Base-by-base conservation (phyloP, 1,139 yeast species). In the Sugiyamaella sp. region DNA sequence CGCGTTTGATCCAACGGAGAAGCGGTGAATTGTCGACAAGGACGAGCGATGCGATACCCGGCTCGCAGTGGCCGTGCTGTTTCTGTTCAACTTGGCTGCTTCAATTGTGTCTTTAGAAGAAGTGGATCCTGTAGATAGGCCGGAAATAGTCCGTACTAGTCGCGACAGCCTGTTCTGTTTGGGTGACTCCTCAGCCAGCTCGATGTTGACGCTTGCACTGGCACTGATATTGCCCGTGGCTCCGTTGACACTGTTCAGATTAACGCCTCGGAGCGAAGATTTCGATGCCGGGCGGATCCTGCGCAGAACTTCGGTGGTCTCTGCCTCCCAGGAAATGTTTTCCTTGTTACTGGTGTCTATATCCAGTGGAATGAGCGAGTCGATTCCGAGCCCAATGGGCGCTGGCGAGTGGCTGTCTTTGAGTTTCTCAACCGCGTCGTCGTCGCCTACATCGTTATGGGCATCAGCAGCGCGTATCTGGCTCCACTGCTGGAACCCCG, bases 11-110 rank as follows among this genome's bases (percentile, higher is more conserved):
- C 60, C 58, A 38, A 57, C 50, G 24, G 63, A 60, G 35, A 56
- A 57, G 27, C 62, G 55, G 3, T 48, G 51, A n/a, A 64, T 55
- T 1, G 68, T 63, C 3, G 67, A 59, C 2, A 58, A 46, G 8
- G 65, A 62, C 2, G 65, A 63, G 5, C 60, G 57, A 42, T 58
- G 54, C 9, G 66, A 63, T 3, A 60, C 42, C 33, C 63, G 66
- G 25, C 61, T 62, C 20, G 61, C 53, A 16, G 51, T 53, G 14
- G 45, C 41, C 29, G 52, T 54, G 25, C 55, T 42, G 14, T 32
- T 44, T 20, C 37, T 44, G 38, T 43, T 43, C 10, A 32, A 12
- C 12, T 44, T 44, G 10, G 29, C 8, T 5, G 33, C 60, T 21
- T 61, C 65, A 9, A 62, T 49, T 1, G 62, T 60, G 24, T 57